Evolutionary conservation across 176 grass and related monocot species (phyloP).

Genomic region (Avena sativa): DNA sequence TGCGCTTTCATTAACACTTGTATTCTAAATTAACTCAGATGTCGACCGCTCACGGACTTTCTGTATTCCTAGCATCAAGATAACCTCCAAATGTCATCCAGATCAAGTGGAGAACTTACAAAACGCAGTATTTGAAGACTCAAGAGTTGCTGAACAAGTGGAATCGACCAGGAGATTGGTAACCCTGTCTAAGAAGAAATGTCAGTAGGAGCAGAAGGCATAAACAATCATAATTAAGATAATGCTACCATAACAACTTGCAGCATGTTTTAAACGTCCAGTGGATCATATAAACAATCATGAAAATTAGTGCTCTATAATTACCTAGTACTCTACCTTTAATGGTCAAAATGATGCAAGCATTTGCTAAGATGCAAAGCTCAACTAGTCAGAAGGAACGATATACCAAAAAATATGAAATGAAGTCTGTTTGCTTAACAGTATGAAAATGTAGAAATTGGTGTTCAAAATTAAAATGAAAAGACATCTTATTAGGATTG

Average conservation of each 20-base stretch:
- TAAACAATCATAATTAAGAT: slow-evolving; percentile 21
- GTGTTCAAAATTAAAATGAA: slow-evolving; percentile 6
- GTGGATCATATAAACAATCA: neutral
- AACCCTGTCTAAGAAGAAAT: slow-evolving; percentile 17
- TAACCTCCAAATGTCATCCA: slow-evolving; percentile 5
- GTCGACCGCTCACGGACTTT: slow-evolving; percentile 7
- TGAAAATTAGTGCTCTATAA: neutral
- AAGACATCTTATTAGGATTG: neutral
- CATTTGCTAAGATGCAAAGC: slow-evolving; percentile 15
- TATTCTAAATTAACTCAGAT: slow-evolving; percentile 26
- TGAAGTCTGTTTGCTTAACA: neutral
- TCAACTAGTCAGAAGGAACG: neutral
- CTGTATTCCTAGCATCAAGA: neutral
- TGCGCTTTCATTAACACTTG: neutral
- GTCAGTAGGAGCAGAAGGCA: neutral
- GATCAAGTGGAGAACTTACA: slow-evolving; percentile 25
- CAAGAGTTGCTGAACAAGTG: slow-evolving; percentile 10
- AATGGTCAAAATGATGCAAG: slow-evolving; percentile 5
- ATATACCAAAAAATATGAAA: neutral
- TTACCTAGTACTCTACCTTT: slow-evolving; percentile 12
- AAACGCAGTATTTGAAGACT: slow-evolving; percentile 1
- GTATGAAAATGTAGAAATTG: neutral
- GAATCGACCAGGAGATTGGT: slow-evolving; percentile 6
- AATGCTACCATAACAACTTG: neutral
- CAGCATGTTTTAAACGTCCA: neutral